These are phyloP conservation scores for Shiraia bambusicola DNA, from an alignment of 2,329 filamentous ascomycete genomes.

Conservation along the genomic window DNA sequence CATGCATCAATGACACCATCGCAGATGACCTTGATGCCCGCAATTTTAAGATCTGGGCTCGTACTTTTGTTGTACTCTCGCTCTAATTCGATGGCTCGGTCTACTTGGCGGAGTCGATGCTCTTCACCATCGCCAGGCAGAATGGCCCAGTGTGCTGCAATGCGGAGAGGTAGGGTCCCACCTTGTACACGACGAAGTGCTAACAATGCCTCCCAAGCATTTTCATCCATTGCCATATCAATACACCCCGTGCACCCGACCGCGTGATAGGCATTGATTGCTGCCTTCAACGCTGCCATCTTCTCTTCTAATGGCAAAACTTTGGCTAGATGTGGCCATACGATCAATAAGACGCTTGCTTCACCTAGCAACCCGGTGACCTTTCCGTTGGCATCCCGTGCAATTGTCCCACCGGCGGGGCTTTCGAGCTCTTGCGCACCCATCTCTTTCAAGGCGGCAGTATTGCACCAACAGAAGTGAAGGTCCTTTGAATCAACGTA, in stretches of 20 bases:
- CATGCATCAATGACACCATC: constrained; percentile 67
- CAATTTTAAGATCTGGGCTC: constrained; percentile 54
- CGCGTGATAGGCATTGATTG: constrained; percentile 52
- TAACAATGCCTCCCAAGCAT: constrained; percentile 55
- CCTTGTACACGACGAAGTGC: constrained; percentile 40
- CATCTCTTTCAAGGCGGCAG: constrained; percentile 54
- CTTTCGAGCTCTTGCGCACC: constrained; percentile 50
- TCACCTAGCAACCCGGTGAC: constrained; percentile 57
- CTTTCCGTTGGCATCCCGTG: constrained; percentile 51
- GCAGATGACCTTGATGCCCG: constrained; percentile 65
- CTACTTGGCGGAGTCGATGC: constrained; percentile 53
- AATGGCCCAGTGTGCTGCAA: constrained; percentile 61
- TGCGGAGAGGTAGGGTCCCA: constrained; percentile 47
- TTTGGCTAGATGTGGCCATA: constrained; percentile 57
- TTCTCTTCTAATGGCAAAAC: constrained; percentile 54
- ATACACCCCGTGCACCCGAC: constrained; percentile 58
- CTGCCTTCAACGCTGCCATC: constrained; percentile 48
- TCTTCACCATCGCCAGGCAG: constrained; percentile 49
- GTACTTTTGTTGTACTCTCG: constrained; percentile 48
- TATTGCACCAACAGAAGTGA: constrained; percentile 60
- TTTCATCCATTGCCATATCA: constrained; percentile 63
- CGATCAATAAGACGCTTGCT: constrained; percentile 55
- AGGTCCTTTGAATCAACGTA: constrained; percentile 60
- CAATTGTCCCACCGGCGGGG: constrained; percentile 56
- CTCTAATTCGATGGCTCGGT: constrained; percentile 53